phyloP scores from a whole-genome alignment of 192 early-diverging fungal species.

The Backusella tarrabulga region DNA sequence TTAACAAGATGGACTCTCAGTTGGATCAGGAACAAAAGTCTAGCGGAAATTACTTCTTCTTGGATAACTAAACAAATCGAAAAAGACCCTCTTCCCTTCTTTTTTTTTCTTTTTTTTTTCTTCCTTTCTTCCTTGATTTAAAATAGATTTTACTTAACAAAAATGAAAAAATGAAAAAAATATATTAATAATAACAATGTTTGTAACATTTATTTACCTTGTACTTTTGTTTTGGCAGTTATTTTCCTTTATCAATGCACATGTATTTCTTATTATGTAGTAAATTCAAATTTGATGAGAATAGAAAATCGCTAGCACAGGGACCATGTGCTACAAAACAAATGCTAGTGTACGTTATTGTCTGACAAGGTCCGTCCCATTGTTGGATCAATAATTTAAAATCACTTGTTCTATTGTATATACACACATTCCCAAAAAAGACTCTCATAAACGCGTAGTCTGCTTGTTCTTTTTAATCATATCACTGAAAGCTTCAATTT shows the following conservation, averaged over 20 bases:
- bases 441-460: too few species aligned
- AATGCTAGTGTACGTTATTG: neutral
- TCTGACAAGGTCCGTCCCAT: neutral
- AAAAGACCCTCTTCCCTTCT: neutral
- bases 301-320: neutral
- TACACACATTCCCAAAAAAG: too few species aligned
- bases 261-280: too few species aligned
- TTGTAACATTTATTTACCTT: neutral
- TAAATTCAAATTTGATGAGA: neutral
- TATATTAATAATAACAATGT: neutral
- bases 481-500: too few species aligned
- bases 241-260: neutral
- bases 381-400: neutral
- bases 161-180: neutral
- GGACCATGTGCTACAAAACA: neutral
- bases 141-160: neutral
- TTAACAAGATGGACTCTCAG: slow-evolving; percentile 94
- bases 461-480: too few species aligned
- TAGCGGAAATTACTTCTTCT: slow-evolving; percentile 54
- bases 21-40: slow-evolving; percentile 97
- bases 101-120: neutral
- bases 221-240: neutral
- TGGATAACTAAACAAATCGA: slow-evolving; percentile 32
- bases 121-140: neutral
- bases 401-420: too few species aligned